Base-by-base conservation (phyloP, 495 filamentous ascomycete genomes). In the Podospora fimiseda region DNA sequence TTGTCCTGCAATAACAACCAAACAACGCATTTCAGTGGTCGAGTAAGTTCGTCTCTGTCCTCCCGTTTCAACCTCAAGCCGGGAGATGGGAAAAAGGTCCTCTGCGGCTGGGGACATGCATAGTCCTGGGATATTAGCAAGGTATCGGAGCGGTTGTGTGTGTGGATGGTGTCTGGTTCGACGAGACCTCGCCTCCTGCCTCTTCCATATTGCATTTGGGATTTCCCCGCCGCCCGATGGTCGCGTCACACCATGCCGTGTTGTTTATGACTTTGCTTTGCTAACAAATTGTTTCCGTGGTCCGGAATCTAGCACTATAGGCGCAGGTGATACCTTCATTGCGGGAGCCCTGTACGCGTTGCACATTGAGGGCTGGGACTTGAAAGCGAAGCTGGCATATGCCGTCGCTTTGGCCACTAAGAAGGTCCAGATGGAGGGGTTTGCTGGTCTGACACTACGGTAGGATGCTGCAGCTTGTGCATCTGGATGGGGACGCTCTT, bases 261-360 rank as follows among this genome's bases (percentile, higher is more conserved):
- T 41, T 39, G 48, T 36, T 36, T 16, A 24, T 6, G 27, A 27
- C 39, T n/a, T 20, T 9, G 15, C 30, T 36, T 40, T 53, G 57
- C 62, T 65, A 64, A 64, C 55, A 47, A 9, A 15, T 27, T 50
- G 27, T 18, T 44, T 9, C 15, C 33, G 18, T 50, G 38, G 20
- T n/a, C 9, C 22, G 39, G 43, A n/a, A n/a, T n/a, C 37, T 48
- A 88, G 84, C 59, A 76, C 84, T 9, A 76, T 87, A 44, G 84
- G 85, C 41, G 86, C 86, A 51, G 86, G 85, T 58, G 85, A 89
- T 61, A 88, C 85, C 1, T 88, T 89, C 57, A 81, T 86, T 54
- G 85, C 85, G 7, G 86, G 84, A 20, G 80, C 88, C 64, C 64
- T 88, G 39, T 88, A 82, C 62, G 76, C 74, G 16, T 60, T 86